Evolutionary conservation across 495 filamentous ascomycete genomes (phyloP), one percentile per base, ranked within the genome.

Genomic region (Aspergillus funiculosus): DNA sequence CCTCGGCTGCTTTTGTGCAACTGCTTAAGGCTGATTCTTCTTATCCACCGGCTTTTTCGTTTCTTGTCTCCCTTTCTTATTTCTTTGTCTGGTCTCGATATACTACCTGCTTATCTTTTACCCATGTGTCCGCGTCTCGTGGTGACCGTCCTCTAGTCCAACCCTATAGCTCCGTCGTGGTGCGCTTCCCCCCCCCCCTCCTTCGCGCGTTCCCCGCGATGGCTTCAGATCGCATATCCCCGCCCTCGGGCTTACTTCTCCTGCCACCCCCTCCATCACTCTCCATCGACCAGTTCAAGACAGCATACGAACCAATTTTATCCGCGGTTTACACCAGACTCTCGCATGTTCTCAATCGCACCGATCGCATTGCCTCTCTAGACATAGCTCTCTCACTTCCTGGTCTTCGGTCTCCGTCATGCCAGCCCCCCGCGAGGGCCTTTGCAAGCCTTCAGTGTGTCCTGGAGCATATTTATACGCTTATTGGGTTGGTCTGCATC

Each of bases 391-490:
- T 76, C 28, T 60, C 60, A 19, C 49, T 75, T 27, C 68, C 72
- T 11, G 54, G 56, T 22, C 42, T 74, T 13, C 60, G 67, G 7
- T 65, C 71, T n/a, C 53, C 63, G 11, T 37, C 52, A 35, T 59
- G 52, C 52, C 60, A 53, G 22, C 66, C 79, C 53, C 66, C 82
- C 62, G 67, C 77, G 52, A 57, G 66, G 66, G 46, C 79, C 45
- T 78, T 87, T 68, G 68, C 61, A 50, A 64, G 74, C 19, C 71
- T 83, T 6, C 89, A 95, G 66, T 64, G 68, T 21, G 72, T 90
- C 10, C 59, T 97, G 17, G 85, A 85, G 15, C 78, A 75, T 39
- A 55, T 95, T 45, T 97, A 97, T 72, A 80, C 77, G 53, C 71
- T 97, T 31, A 68, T 92, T 54, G 78, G 80, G 27, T 66, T 81